Evolutionary conservation across 2,329 filamentous ascomycete species (phyloP), one percentile per base, ranked within the genome.

Genomic region (Intubia oerlemansii): DNA sequence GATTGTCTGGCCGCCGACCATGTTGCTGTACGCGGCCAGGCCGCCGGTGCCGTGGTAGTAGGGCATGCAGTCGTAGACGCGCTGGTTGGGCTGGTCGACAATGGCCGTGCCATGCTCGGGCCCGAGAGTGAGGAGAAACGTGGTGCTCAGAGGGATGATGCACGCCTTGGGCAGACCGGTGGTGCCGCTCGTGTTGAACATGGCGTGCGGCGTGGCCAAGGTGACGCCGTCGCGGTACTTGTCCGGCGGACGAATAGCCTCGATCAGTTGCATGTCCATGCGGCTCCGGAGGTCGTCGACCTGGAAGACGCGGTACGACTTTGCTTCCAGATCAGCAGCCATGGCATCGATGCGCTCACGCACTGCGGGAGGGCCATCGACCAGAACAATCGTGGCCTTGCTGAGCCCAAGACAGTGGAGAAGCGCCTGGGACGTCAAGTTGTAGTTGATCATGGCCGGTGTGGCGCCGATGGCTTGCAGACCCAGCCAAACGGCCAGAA

Each of bases 121-220:
- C n/a, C n/a, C n/a, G n/a, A n/a, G n/a, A n/a, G n/a, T n/a, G n/a
- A n/a, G n/a, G n/a, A n/a, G n/a, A n/a, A n/a, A n/a, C 0, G 43
- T 46, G 12, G 50, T 54, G 3, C 52, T 47, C 7, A 61, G 57
- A 12, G 64, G 64, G 38, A 77, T 68, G 0, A 59, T 46, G 38
- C 69, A 73, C 1, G 68, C 76, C 45, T 84, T 84, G 9, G 77
- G 75, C 37, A 78, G 47, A 3, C 77, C 77, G 0, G 77, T 82
- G 1, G 77, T 82, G 20, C 76, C 76, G 36, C 69, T 72, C 1
- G 77, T 84, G 44, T 80, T 82, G 39, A 82, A 67, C 15, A 82
- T 45, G 17, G 60, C 66, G 38, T 67, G 57, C 0, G 75, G 66
- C 37, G 58, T 68, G 10, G 51, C 47, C 0, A 53, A 55, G 25